These are phyloP conservation scores for Cocos nucifera DNA, from an alignment of 176 grass and related monocot genomes.

Conservation along the genomic window DNA sequence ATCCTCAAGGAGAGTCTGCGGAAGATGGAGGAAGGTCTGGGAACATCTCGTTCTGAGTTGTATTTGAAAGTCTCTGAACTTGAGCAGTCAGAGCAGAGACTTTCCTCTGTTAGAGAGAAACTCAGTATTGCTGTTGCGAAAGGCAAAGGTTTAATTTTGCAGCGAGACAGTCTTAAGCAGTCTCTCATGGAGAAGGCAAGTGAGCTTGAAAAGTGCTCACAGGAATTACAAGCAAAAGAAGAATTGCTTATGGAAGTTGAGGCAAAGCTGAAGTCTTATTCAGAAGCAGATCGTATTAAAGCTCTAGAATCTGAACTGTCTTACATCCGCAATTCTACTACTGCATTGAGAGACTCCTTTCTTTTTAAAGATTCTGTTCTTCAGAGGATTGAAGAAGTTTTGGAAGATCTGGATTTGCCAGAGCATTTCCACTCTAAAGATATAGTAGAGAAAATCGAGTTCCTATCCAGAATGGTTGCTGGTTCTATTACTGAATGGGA, in stretches of 20 bases:
- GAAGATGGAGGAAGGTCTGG: conserved; percentile 46
- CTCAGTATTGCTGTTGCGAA: conserved; percentile 94
- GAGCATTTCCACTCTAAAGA: conserved; percentile 89
- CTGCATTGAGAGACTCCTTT: conserved; percentile 95
- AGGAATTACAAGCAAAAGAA: conserved; percentile 57
- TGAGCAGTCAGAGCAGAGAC: conserved; percentile 75
- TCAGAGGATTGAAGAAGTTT: conserved; percentile 94
- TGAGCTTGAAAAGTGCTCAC: conserved; percentile 65
- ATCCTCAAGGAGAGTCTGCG: conserved; percentile 48
- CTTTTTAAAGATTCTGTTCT: conserved; percentile 87
- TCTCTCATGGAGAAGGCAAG: conserved; percentile 68
- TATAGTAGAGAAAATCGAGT: conserved; percentile 83
- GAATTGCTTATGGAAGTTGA: conserved; percentile 58
- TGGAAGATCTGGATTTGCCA: conserved; percentile 94
- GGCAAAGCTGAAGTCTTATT: conserved; percentile 73
- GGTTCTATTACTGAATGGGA: conserved; percentile 34
- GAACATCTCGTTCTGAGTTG: conserved; percentile 34
- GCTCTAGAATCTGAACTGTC: conserved; percentile 95
- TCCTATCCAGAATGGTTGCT: conserved; percentile 70
- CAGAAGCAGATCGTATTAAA: conserved; percentile 89
- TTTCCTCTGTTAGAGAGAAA: conserved; percentile 80
- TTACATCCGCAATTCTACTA: conserved; percentile 85
- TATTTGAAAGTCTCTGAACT: conserved; percentile 62
- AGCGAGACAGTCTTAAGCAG: conserved; percentile 86
- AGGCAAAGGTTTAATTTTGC: conserved; percentile 88